Evolutionary conservation across 2,329 filamentous ascomycete genomes (phyloP).

Genomic region (Exophiala sideris): DNA sequence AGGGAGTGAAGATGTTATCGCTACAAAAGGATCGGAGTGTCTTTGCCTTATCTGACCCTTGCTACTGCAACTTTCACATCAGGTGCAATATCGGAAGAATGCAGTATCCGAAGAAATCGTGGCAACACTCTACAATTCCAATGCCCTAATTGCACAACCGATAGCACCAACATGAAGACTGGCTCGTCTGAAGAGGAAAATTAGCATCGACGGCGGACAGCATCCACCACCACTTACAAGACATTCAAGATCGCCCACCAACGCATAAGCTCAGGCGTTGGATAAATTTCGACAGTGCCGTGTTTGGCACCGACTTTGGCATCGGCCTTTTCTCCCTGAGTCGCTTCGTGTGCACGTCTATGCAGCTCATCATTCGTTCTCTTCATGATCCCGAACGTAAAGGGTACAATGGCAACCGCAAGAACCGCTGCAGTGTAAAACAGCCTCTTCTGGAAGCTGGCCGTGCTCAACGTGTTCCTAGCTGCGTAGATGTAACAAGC

Average conservation of each 20-base stretch:
- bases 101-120: neutral
- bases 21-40: no score
- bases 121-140: neutral
- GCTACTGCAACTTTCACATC: no score
- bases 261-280: slow-evolving; percentile 12
- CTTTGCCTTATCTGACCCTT: no score
- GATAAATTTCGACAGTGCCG: slow-evolving; percentile 8
- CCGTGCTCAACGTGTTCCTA: neutral
- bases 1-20: no score
- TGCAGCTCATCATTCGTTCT: slow-evolving; percentile 15
- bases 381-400: slow-evolving; percentile 15
- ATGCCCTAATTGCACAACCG: slow-evolving; percentile 6
- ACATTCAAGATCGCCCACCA: slow-evolving; percentile 15
- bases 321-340: slow-evolving; percentile 6
- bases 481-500: slow-evolving; percentile 10
- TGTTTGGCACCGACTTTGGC: neutral
- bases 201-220: neutral
- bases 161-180: slow-evolving; percentile 11
- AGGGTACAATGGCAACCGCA: slow-evolving; percentile 8
- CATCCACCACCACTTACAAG: slow-evolving; percentile 4
- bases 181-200: slow-evolving; percentile 2
- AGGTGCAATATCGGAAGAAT: neutral
- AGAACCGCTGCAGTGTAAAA: slow-evolving; percentile 6
- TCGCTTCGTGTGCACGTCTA: slow-evolving; percentile 9
- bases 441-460: slow-evolving; percentile 5